Conservation (phyloP, 805 yeast species). For the Candida broadrunensis region DNA sequence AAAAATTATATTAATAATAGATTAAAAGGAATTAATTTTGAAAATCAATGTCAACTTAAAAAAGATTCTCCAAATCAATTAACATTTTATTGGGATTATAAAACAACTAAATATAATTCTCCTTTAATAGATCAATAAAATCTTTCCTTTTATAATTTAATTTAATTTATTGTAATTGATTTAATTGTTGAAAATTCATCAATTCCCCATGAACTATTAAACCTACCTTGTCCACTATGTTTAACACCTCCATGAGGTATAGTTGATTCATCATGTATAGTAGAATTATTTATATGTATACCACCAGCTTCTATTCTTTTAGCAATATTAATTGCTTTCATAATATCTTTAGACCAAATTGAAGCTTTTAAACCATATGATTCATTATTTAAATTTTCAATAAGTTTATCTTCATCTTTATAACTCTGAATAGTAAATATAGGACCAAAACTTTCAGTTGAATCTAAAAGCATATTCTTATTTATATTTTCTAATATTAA, state of each 20-base stretch:
- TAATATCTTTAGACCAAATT: conserved; percentile 37
- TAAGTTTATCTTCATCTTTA: conserved; percentile 12
- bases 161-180: conserved; percentile 25
- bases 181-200: conserved; percentile 38
- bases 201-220: conserved; percentile 42
- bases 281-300: conserved; percentile 33
- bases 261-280: conserved; percentile 32
- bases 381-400: conserved; percentile 22
- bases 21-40: conserved; percentile 21
- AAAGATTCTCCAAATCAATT: conserved; percentile 19
- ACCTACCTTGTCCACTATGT: conserved; percentile 34
- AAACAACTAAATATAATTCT: conserved; percentile 4
- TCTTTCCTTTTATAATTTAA: neutral
- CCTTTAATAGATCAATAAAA: conserved; percentile 5
- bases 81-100: conserved; percentile 42
- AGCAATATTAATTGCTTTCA: conserved; percentile 31
- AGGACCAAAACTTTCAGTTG: conserved; percentile 44
- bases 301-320: conserved; percentile 37
- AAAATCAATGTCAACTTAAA: conserved; percentile 22
- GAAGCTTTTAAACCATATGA: conserved; percentile 40
- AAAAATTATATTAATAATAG: conserved; percentile 24
- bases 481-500: conserved; percentile 29
- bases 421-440: conserved; percentile 30
- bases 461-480: conserved; percentile 22
- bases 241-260: conserved; percentile 48